A percentile compares a stretch with the other conserved stretches of the same genome.
phyloP scores from a whole-genome alignment of 2,329 filamentous ascomycete genomes.

The Sphaceloma murrayae region DNA sequence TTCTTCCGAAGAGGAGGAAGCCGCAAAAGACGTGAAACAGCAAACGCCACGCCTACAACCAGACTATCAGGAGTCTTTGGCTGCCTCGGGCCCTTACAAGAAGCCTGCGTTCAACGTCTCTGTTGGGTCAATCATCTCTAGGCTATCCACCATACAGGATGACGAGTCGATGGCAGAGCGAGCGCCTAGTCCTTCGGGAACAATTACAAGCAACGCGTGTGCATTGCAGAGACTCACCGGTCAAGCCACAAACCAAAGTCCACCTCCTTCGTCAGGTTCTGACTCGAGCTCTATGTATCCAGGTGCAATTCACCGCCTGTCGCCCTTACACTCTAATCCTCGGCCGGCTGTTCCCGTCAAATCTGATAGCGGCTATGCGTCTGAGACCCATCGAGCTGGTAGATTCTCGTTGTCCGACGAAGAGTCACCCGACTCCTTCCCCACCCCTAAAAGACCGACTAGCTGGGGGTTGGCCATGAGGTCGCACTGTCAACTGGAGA shows the following conservation, averaged over 20 bases:
- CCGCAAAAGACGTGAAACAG: too few species aligned
- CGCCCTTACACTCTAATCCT: slow-evolving; percentile 3
- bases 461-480: slow-evolving; percentile 2
- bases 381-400: background rate
- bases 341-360: background rate
- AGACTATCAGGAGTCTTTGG: background rate
- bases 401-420: slow-evolving; percentile 4
- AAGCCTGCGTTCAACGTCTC: slow-evolving; percentile 12
- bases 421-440: background rate
- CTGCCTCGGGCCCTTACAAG: slow-evolving; percentile 1
- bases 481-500: slow-evolving; percentile 7
- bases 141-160: slow-evolving; percentile 10
- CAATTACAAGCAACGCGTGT: background rate
- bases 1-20: slow-evolving; percentile 8
- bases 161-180: slow-evolving; percentile 11
- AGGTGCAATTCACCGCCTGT: background rate
- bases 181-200: background rate
- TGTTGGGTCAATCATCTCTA: slow-evolving; percentile 10
- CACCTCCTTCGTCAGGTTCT: slow-evolving; percentile 5
- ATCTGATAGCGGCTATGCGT: slow-evolving; percentile 6
- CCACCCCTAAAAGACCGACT: background rate
- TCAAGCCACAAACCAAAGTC: background rate
- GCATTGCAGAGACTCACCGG: slow-evolving; percentile 2
- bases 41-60: slow-evolving; percentile 1
- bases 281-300: slow-evolving; percentile 8